A percentile compares a stretch with the other conserved stretches of the same genome.
phyloP scores from a whole-genome alignment of 345 rosid species.

The Syzygium jambos region DNA sequence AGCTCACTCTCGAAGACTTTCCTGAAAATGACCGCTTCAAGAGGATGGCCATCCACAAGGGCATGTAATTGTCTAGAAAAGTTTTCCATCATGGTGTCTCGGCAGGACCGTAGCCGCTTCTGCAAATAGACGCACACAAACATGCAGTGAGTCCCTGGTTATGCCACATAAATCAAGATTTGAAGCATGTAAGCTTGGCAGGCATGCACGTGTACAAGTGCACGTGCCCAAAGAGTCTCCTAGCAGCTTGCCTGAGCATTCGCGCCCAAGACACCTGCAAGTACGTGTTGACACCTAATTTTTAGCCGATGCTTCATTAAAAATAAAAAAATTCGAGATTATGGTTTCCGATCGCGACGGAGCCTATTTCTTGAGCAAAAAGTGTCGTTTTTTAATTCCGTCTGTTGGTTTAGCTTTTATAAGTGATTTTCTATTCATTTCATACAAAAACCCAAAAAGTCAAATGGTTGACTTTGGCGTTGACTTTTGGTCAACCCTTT shows the following conservation, averaged over 20 bases:
- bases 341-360: too few relatives aligned
- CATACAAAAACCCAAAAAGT: too few relatives aligned
- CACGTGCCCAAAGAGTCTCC: not conserved
- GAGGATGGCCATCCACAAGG: constrained; percentile 21
- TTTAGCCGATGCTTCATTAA: too few relatives aligned
- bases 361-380: too few relatives aligned
- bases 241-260: constrained; percentile 54
- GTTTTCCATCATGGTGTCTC: constrained; percentile 51
- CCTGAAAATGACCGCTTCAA: constrained; percentile 57
- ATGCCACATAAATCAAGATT: not conserved
- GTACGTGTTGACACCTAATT: too few relatives aligned
- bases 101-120: constrained; percentile 48
- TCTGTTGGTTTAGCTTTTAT: too few relatives aligned
- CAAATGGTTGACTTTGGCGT: too few relatives aligned
- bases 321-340: too few relatives aligned
- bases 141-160: not conserved
- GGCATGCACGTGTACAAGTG: too few relatives aligned
- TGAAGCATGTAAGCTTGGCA: not conserved
- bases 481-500: too few relatives aligned
- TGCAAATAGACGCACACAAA: constrained; percentile 3
- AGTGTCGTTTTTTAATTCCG: too few relatives aligned
- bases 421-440: too few relatives aligned
- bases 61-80: constrained; percentile 28
- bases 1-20: constrained; percentile 63
- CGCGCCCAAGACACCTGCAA: constrained; percentile 33